Base-by-base conservation (phyloP, 2,329 filamentous ascomycete genomes). In the Trichophyton benhamiae region DNA sequence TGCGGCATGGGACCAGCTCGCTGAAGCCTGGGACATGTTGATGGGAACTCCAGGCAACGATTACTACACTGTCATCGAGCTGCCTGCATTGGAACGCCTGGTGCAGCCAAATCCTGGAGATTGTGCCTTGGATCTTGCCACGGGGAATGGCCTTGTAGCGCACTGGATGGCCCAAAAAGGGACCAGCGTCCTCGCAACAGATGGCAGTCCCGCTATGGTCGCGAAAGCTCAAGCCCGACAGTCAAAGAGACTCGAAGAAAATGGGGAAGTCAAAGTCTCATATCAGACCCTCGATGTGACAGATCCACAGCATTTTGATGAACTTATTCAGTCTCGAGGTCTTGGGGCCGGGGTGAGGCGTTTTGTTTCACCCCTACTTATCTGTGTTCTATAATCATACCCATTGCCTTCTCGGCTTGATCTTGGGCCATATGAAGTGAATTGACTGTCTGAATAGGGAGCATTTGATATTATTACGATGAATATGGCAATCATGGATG, bases 401-500 rank as follows among this genome's bases (percentile, higher is more conserved):
- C 9, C 33, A 38, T 38, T 3, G 9, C 33, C 9, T 13, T 9
- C 9, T 13, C 33, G 9, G 9, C 33, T 38, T 6, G 41, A 2
- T 44, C 13, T 13, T 20, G 22, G 44, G 3, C 3, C 11, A 25
- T 27, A 27, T 25, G 11, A 27, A 22, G 3, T 27, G 5, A 52
- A 52, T 48, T 57, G 44, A 33, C 22, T 44, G 33, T 25, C 27
- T 49, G 1, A 22, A 5, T 65, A 74, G 72, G 49, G 61, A 58
- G 62, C 64, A 41, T 80, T 78, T 64, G 77, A 79, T 60, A 68
- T 78, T 17, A 68, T 80, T 22, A 70, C 76, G 17, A 76, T 79
- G 64, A 81, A 79, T 67, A 79, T 79, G 74, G 78, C 77, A 7
- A 68, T 80, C 49, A 80, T 79, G 75, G 79, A 80, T 61, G 70